Conservation (phyloP, 345 rosid genomes). For the Euclidium syriacum region DNA sequence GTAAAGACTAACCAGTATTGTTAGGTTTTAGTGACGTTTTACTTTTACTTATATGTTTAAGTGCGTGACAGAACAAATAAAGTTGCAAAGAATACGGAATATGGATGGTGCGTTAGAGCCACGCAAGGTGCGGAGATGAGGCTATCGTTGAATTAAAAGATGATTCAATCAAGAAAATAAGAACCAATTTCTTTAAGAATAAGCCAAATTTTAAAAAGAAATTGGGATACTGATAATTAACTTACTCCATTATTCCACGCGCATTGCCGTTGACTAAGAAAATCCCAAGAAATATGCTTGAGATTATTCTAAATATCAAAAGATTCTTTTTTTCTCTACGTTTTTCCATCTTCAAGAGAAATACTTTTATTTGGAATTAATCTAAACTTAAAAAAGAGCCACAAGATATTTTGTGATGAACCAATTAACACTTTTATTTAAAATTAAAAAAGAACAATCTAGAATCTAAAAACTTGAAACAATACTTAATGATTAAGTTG, state of each 20-base stretch:
- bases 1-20: background rate
- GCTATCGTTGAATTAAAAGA: conserved; percentile 6
- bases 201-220: background rate
- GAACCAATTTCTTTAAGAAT: background rate
- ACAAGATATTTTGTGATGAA: too few relatives aligned
- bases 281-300: background rate
- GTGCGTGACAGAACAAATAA: conserved; percentile 5
- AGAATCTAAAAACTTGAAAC: too few relatives aligned
- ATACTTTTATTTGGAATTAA: too few relatives aligned
- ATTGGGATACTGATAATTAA: too few relatives aligned
- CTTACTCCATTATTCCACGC: conserved; percentile 4
- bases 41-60: too few relatives aligned
- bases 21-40: too few relatives aligned
- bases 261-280: conserved; percentile 6
- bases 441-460: too few relatives aligned
- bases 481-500: too few relatives aligned
- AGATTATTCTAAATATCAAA: conserved; percentile 4
- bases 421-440: too few relatives aligned
- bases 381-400: too few relatives aligned
- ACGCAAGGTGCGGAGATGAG: conserved; percentile 10
- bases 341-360: too few relatives aligned
- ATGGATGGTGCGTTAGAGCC: conserved; percentile 4
- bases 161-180: conserved; percentile 4
- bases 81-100: background rate
- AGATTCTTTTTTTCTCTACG: background rate